Evolutionary conservation across 768 basidiomycete genomes (phyloP).

Genomic region (Boletus sp.): DNA sequence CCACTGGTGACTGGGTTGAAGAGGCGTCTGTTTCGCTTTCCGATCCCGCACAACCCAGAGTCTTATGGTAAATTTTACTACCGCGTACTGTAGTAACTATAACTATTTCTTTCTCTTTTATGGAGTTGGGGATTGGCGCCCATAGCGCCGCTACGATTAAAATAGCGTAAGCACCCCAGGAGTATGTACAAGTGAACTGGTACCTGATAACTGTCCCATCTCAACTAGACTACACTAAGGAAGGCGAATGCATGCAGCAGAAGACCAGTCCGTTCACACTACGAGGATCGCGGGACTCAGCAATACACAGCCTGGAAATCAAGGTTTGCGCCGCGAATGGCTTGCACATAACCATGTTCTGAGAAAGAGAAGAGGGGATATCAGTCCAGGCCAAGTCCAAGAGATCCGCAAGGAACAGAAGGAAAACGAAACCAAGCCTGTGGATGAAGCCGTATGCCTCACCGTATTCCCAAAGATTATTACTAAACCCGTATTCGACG

Average conservation of each 20-base stretch:
- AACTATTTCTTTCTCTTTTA: no score
- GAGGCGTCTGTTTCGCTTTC: no score
- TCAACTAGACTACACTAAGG: no score
- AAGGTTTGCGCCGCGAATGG: slow-evolving; percentile 39
- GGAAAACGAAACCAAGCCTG: background rate
- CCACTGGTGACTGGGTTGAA: no score
- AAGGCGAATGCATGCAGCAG: background rate
- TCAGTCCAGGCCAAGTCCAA: background rate
- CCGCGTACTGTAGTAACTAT: no score
- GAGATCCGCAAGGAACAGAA: background rate
- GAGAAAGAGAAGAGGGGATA: background rate
- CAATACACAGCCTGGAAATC: slow-evolving; percentile 39
- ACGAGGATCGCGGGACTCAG: slow-evolving; percentile 10
- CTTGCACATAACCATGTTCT: slow-evolving; percentile 69
- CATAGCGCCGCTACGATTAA: no score
- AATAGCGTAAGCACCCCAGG: background rate
- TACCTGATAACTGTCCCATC: background rate
- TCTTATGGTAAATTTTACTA: no score
- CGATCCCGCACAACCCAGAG: no score
- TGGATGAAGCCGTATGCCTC: slow-evolving; percentile 10
- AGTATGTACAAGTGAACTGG: background rate
- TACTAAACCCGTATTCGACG: slow-evolving; percentile 35
- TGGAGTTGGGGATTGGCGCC: no score
- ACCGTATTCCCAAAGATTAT: slow-evolving; percentile 69
- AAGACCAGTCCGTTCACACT: background rate